Evolutionary conservation across 2,329 filamentous ascomycete species (phyloP), one percentile per base, ranked within the genome.

Genomic region (Tolypocladium nubicola): DNA sequence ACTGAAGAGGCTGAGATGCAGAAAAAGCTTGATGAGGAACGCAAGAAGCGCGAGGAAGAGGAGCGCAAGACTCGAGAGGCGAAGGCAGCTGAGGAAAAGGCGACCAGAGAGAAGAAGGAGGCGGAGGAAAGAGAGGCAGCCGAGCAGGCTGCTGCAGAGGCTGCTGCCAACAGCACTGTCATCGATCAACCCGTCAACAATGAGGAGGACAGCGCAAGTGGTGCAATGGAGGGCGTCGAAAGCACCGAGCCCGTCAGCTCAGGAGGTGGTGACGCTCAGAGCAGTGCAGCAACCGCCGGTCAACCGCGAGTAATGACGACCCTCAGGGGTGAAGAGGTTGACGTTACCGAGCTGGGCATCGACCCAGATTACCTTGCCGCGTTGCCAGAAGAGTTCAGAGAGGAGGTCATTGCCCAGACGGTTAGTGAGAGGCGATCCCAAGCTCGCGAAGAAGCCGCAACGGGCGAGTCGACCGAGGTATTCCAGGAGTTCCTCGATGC

Each of bases 401-500:
- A 97, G 71, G 94, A 99, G 69, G 94, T 99, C 53, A 89, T 99
- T 62, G 90, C 95, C 70, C 86, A 92, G 61, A 91, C 96, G 59
- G 83, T 96, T 61, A 90, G 89, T 55, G 86, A 90, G 62, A 84
- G 93, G 63, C 85, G 93, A 61, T 88, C 88, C 9, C 85, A 94
- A 70, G 89, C 90, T 47, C 72, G 87, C 68, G 70, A 88, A 76
- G 73, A 84, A 70, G 84, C 83, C 26, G 82, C 81, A 57, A 80
- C 82, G 21, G 89, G 92, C 59, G 86, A 91, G 65, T 85, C 89
- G 39, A 88, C 84, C 4, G 90, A 93, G 65, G 93, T 96, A 60
- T 93, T 91, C 71, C 88, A 90, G 62, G 92, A 97, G 66, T 99
- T 99, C 72, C 79, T 99, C 13, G 90, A 97, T 68, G 94, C 93